Percentiles rank a stretch among this genome's conserved stretches.
Evolutionary conservation across 129 eudicot genomes (phyloP).

Genomic region (Silybum marianum): DNA sequence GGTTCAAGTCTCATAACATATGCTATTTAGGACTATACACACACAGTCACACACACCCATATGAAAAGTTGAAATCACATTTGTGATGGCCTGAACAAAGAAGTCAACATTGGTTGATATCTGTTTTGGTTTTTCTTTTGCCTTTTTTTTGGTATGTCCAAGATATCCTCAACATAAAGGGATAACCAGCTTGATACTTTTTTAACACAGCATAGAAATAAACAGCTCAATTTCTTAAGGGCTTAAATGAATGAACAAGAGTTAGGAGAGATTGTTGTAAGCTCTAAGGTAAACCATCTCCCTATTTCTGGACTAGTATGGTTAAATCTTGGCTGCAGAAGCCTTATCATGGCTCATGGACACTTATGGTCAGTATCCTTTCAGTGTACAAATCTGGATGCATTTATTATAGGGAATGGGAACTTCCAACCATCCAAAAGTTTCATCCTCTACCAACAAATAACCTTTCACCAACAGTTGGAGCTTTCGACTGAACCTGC

Average conservation of each 20-base stretch:
- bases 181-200: neutral
- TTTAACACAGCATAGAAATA: neutral
- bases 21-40: neutral
- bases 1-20: neutral
- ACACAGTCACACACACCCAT: neutral
- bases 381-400: neutral
- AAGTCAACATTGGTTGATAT: neutral
- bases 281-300: conserved; percentile 2
- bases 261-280: neutral
- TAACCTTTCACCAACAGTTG: neutral
- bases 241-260: neutral
- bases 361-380: neutral
- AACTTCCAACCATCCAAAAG: conserved; percentile 1
- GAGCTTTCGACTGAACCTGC: neutral
- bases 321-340: neutral
- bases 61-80: neutral
- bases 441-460: neutral
- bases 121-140: neutral
- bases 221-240: neutral
- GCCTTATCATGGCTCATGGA: neutral
- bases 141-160: neutral
- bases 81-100: neutral
- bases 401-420: neutral
- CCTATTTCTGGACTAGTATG: neutral
- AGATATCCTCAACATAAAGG: neutral